Evolutionary conservation across 345 rosid species (phyloP), one percentile per base, ranked within the genome.

Genomic region (Camelina sativa): DNA sequence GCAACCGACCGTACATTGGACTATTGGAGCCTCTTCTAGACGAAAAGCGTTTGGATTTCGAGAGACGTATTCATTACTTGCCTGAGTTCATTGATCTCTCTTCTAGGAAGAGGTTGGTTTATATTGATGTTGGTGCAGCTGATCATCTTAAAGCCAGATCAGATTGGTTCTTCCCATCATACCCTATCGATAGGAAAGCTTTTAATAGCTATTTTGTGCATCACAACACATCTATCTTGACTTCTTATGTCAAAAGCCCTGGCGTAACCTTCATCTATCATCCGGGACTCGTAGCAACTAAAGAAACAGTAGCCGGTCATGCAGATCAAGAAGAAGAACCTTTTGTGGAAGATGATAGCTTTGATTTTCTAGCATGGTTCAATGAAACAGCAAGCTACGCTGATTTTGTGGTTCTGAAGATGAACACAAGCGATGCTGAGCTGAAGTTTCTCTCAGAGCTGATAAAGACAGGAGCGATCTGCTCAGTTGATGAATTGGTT

Each of bases 401-500:
- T 63, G 97, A 88, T 65, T 91, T 87, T 13, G 86, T 91, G 80
- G 89, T 93, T 15, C 70, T 89, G 80, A 91, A 91, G 84, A 87
- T 91, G 91, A 93, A 84, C 80, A 79, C 85, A 4, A 90, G 87
- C 23, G 82, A 82, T 9, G 74, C 74, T 0, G 97, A 88, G 52
- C 46, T 91, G 74, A 86, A 82, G 80, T 89, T 88, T 73, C 87
- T 93, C 0, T 20, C 69, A 0, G 93, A 82, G 17, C 76, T 93
- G 78, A 79, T 91, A 13, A 79, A 78, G 67, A 89, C 85, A 2
- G 97, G 96, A 58, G 71, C 77, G n/a, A 82, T 91, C 58, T 91
- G 97, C 87, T 84, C 74, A 2, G 85, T 89, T 20, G 92, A 94
- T 15, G 97, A 94, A 80, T 81, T 94, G 69, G 86, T 94, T 69